These are phyloP conservation scores for Phaeosphaeriaceae sp. DNA, from an alignment of 2,329 filamentous ascomycete genomes.

Conservation along the genomic window DNA sequence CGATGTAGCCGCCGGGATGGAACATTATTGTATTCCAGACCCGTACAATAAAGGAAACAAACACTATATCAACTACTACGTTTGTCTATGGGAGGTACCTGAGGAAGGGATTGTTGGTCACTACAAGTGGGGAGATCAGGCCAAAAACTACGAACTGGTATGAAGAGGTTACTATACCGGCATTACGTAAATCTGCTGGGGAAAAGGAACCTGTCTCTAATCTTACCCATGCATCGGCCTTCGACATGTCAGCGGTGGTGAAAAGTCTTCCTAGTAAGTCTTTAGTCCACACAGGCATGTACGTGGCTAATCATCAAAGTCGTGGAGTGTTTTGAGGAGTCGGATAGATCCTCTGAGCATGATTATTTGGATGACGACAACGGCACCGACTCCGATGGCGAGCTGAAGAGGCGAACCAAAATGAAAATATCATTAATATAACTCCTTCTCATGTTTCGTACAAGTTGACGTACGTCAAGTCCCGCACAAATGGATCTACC, in stretches of 20 bases:
- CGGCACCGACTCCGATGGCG: not conserved
- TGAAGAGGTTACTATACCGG: conserved; percentile 13
- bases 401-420: not conserved
- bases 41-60: conserved; percentile 12
- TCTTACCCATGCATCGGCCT: not conserved
- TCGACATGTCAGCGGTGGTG: not conserved
- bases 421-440: not conserved
- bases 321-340: not conserved
- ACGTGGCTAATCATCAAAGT: not conserved
- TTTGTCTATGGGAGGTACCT: conserved; percentile 27
- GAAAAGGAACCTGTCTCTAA: not conserved
- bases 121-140: conserved; percentile 14
- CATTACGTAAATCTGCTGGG: not conserved
- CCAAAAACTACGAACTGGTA: conserved; percentile 16
- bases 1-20: conserved; percentile 16
- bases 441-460: too few species aligned
- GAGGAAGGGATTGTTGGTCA: conserved; percentile 17
- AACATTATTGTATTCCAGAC: conserved; percentile 10
- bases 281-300: not conserved
- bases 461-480: too few species aligned
- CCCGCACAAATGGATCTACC: too few species aligned
- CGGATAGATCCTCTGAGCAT: not conserved
- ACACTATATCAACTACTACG: conserved; percentile 19
- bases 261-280: not conserved
- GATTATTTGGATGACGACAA: not conserved